phyloP scores from a whole-genome alignment of 495 filamentous ascomycete species.

The Neurospora pannonica region DNA sequence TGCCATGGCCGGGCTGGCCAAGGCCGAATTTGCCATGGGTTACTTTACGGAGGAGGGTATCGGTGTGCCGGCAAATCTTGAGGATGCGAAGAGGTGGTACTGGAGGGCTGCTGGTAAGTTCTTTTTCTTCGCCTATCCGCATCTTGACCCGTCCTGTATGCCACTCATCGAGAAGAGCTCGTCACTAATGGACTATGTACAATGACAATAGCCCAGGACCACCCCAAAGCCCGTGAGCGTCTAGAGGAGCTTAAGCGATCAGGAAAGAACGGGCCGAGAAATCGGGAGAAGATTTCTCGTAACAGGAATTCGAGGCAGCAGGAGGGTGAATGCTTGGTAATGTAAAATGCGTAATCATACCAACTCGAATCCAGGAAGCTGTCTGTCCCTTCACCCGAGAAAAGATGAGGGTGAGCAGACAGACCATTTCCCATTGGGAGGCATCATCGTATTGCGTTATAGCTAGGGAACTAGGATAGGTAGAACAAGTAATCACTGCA shows the following conservation, averaged over 20 bases:
- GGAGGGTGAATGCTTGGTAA: conserved; percentile 75
- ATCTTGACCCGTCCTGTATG: not conserved
- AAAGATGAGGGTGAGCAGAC: too few relatives aligned
- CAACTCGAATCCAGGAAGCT: not conserved
- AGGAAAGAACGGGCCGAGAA: conserved; percentile 54
- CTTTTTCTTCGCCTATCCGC: not conserved
- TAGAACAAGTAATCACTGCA: not conserved
- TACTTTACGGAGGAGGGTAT: conserved; percentile 96
- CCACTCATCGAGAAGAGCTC: not conserved
- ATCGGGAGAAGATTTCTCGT: conserved; percentile 72
- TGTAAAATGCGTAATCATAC: conserved; percentile 39
- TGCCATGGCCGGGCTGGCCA: conserved; percentile 70
- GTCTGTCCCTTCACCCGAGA: too few relatives aligned
- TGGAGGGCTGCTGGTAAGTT: conserved; percentile 92
- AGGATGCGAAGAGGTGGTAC: conserved; percentile 97
- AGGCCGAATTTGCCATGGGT: conserved; percentile 96
- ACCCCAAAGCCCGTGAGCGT: conserved; percentile 82
- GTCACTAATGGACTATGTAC: conserved; percentile 10
- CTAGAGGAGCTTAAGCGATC: conserved; percentile 84
- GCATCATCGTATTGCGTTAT: not conserved
- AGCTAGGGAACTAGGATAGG: not conserved
- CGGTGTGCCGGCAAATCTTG: conserved; percentile 72
- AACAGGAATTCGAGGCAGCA: conserved; percentile 75
- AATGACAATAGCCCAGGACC: conserved; percentile 76
- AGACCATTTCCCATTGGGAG: not conserved